Evolutionary conservation across 352 stramenopile species (phyloP), one percentile per base, ranked within the genome.

Genomic region (Globisporangium cystogenes): DNA sequence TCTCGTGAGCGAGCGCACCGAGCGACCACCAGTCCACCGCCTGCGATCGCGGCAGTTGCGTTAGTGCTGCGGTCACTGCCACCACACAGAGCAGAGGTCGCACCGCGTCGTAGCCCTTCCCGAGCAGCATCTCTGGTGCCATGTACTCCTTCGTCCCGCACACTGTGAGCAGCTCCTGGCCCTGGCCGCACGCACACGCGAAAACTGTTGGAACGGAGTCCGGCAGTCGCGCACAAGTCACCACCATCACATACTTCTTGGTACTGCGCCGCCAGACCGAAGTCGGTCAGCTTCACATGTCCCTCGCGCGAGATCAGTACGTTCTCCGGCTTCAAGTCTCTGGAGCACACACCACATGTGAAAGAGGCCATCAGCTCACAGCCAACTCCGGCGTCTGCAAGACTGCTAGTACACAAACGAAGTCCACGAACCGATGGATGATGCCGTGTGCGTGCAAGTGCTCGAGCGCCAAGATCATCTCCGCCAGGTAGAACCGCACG

Each of bases 281-380:
- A 98, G 61, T 98, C 92, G 1, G 86, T 93, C 24, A 98, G 55
- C 48, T 95, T 96, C 45, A 97, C 68, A 57, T 96, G 78, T 0
- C 92, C 92, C 57, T 95, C 66, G n/a, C 70, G 66, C 45, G 89
- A 90, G 48, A 98, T 81, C 23, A 98, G 69, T 42, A 98, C 79
- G 57, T 98, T 98, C 68, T 96, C 86, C 10, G 89, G 89, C 59
- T 97, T 97, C 26, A 97, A 58, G 50, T 97, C 89, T 4, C 79
- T 90, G 45, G 4, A 23, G 6, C 41, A 46, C 1, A 54, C 45
- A 4, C 5, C n/a, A 27, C 5, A 36, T 36, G 33, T 39, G 33
- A 16, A 5, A 16, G 33, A 39, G 18, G 11, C 33, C 33, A 7
- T 12, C 33, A 39, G 33, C 8, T 18, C 33, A 39, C 14, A 10